phyloP scores from a whole-genome alignment of 1,284 basidiomycete genomes.

The Ceratorhiza oryzae-sativae region DNA sequence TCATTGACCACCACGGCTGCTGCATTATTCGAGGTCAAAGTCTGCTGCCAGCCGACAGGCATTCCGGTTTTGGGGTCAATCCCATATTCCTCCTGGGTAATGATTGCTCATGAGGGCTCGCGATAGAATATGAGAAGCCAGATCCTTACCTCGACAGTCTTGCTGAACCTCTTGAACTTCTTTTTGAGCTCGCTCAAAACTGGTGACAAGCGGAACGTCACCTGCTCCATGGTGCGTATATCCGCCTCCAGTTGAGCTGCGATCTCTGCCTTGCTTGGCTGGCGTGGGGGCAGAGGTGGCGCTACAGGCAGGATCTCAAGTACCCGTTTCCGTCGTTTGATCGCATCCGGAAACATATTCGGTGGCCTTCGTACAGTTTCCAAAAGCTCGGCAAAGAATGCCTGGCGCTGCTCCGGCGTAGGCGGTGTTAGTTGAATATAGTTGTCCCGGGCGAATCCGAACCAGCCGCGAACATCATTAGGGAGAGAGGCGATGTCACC shows the following conservation, averaged over 20 bases:
- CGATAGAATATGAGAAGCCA: conserved; percentile 14
- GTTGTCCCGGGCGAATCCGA: conserved; percentile 80
- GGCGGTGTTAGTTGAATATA: conserved; percentile 71
- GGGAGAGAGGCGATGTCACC: conserved; percentile 76
- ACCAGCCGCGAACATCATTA: conserved; percentile 88
- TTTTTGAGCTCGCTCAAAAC: conserved; percentile 89
- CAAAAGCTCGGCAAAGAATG: conserved; percentile 81
- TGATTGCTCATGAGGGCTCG: conserved; percentile 13
- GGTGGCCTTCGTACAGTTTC: conserved; percentile 77
- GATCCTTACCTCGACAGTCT: conserved; percentile 70
- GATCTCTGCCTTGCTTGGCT: conserved; percentile 84
- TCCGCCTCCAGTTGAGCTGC: conserved; percentile 86
- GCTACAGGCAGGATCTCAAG: conserved; percentile 89
- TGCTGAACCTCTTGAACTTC: conserved; percentile 92
- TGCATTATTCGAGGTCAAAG: not conserved
- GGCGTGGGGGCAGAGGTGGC: conserved; percentile 85
- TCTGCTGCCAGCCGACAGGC: conserved; percentile 18
- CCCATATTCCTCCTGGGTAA: conserved; percentile 73
- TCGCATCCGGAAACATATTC: conserved; percentile 89
- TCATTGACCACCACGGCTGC: not conserved
- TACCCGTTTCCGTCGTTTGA: conserved; percentile 82
- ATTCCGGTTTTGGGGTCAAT: conserved; percentile 54
- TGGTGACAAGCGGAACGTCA: conserved; percentile 87
- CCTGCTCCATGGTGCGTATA: conserved; percentile 75
- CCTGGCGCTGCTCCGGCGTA: conserved; percentile 62